A percentile compares a stretch with the other conserved stretches of the same genome.
phyloP scores from a whole-genome alignment of 108 stramenopile species.

The Nitzschia sp. region DNA sequence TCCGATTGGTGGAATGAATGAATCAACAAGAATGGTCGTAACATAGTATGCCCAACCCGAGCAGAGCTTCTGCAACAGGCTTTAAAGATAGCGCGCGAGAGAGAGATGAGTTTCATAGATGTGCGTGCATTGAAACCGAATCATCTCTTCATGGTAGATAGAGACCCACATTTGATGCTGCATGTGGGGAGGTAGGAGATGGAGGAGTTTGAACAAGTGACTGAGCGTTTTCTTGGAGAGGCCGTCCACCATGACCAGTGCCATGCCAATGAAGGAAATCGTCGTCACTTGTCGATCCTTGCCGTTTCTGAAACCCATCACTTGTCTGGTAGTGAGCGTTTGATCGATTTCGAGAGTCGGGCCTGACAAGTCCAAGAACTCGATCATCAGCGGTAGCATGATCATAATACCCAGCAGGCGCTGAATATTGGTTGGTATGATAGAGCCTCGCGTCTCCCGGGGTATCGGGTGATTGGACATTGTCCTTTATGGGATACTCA shows the following conservation, averaged over 20 bases:
- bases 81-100: conserved; percentile 9
- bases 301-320: conserved; percentile 20
- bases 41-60: not conserved
- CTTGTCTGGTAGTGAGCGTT: not conserved
- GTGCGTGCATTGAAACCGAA: conserved; percentile 7
- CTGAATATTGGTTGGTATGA: not conserved
- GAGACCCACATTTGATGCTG: conserved; percentile 33
- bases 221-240: conserved; percentile 26
- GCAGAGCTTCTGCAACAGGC: not conserved
- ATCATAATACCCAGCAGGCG: conserved; percentile 3
- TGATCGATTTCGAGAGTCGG: conserved; percentile 1
- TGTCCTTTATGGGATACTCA: not conserved
- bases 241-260: conserved; percentile 3
- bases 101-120: no score
- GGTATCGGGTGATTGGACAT: conserved; percentile 7
- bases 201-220: conserved; percentile 14
- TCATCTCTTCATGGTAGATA: conserved; percentile 21
- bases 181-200: conserved; percentile 13
- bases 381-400: not conserved
- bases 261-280: conserved; percentile 24
- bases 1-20: not conserved
- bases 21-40: not conserved
- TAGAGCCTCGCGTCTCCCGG: conserved; percentile 6
- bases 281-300: conserved; percentile 31
- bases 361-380: conserved; percentile 1